Percentiles rank a stretch among this genome's conserved stretches.
Conservation (phyloP, 2,329 filamentous ascomycete species). For the Venturia carpophila region DNA sequence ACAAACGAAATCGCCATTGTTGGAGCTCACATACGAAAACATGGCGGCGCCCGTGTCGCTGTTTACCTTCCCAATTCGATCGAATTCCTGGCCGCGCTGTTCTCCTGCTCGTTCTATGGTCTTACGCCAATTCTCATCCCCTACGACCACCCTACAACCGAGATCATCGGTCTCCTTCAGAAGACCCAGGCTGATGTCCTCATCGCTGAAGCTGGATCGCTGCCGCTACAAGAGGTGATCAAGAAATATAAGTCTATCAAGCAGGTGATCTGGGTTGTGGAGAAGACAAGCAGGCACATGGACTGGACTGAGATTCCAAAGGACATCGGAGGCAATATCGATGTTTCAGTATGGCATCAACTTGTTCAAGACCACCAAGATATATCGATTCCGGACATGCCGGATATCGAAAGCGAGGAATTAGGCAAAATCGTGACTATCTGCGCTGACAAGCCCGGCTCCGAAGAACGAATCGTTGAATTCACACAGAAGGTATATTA, state of each 20-base stretch:
- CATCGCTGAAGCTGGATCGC: conserved; percentile 75
- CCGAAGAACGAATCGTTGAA: conserved; percentile 62
- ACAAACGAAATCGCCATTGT: conserved; percentile 83
- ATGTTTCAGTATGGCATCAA: conserved; percentile 89
- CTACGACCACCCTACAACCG: conserved; percentile 64
- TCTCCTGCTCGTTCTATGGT: conserved; percentile 85
- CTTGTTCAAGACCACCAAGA: conserved; percentile 64
- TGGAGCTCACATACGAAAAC: conserved; percentile 65
- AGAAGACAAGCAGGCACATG: conserved; percentile 82
- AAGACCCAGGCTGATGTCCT: conserved; percentile 71
- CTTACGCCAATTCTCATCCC: conserved; percentile 79
- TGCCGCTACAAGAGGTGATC: conserved; percentile 68
- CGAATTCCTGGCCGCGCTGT: conserved; percentile 73
- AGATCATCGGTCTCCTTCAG: conserved; percentile 63
- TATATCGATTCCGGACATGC: conserved; percentile 38
- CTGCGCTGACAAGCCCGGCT: conserved; percentile 47
- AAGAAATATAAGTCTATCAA: conserved; percentile 61
- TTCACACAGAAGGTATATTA: conserved; percentile 60
- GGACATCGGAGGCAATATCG: conserved; percentile 64
- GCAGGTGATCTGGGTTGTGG: conserved; percentile 85
- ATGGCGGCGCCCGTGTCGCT: conserved; percentile 65
- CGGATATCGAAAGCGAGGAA: conserved; percentile 56
- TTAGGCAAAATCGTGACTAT: conserved; percentile 53
- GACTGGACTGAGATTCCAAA: conserved; percentile 88
- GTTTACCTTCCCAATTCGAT: conserved; percentile 90